These are phyloP conservation scores for Lasiodiplodia sp. DNA, from an alignment of 2,329 filamentous ascomycete species.

Conservation along the genomic window DNA sequence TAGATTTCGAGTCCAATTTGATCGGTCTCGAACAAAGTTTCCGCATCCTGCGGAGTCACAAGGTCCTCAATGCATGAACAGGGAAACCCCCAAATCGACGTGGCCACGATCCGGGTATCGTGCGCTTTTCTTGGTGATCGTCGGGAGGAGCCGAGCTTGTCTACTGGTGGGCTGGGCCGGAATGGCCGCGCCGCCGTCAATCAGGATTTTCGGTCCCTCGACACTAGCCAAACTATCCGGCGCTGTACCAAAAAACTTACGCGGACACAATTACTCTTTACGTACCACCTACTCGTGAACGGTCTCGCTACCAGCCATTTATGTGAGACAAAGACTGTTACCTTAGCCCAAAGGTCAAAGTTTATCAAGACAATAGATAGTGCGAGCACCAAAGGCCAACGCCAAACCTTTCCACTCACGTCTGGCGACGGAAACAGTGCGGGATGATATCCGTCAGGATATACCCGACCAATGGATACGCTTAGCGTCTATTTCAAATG, in stretches of 20 bases:
- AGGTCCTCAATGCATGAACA: neutral
- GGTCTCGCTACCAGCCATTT: neutral
- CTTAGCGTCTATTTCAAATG: neutral
- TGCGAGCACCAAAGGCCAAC: neutral
- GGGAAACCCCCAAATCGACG: neutral
- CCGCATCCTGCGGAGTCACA: neutral
- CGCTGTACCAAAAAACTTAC: neutral
- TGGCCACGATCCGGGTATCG: neutral
- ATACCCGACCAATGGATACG: neutral
- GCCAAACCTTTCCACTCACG: neutral
- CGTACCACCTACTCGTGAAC: neutral
- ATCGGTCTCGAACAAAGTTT: neutral
- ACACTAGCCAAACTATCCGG: slow-evolving; percentile 14
- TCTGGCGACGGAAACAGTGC: neutral
- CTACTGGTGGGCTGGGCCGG: neutral
- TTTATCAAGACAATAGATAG: neutral
- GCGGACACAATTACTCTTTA: neutral
- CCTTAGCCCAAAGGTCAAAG: neutral
- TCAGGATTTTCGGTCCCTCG: neutral
- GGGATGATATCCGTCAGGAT: neutral
- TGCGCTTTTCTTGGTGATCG: neutral
- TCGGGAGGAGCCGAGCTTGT: neutral
- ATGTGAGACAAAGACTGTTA: neutral
- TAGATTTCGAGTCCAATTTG: neutral
- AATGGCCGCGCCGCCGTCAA: neutral